Evolutionary conservation across 345 rosid species (phyloP).

Genomic region (Excoecaria agallocha): DNA sequence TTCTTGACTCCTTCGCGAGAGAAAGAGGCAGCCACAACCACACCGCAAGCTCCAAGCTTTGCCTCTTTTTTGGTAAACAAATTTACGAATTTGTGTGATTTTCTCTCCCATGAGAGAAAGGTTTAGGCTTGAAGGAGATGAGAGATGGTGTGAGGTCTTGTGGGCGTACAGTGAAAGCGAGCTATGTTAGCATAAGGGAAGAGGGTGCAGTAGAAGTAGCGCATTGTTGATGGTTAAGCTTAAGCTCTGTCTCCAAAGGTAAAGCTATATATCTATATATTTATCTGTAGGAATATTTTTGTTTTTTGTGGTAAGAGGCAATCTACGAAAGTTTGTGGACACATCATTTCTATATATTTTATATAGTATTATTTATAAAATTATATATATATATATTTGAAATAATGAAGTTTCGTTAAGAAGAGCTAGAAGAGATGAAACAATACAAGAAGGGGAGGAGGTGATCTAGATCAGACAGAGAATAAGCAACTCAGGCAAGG

Average conservation of each 20-base stretch:
- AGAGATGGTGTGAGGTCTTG: conserved; percentile 51
- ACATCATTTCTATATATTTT: background rate
- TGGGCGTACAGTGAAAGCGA: conserved; percentile 42
- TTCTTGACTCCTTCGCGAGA: too few relatives aligned
- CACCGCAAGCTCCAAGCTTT: conserved; percentile 25
- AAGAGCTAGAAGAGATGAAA: too few relatives aligned
- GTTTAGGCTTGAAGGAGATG: conserved; percentile 52
- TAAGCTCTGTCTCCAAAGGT: background rate
- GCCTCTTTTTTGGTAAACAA: conserved; percentile 15
- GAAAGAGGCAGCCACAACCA: conserved; percentile 41
- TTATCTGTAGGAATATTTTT: background rate
- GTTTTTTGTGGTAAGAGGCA: background rate
- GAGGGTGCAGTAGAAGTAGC: conserved; percentile 53
- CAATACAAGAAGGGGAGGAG: too few relatives aligned
- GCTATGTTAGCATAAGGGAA: conserved; percentile 50
- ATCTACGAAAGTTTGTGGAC: background rate
- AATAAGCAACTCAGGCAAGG: too few relatives aligned
- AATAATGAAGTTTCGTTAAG: too few relatives aligned
- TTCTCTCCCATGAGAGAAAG: conserved; percentile 33
- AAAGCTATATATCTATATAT: background rate
- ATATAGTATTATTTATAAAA: too few relatives aligned
- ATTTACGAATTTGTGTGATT: conserved; percentile 20
- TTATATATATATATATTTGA: too few relatives aligned
- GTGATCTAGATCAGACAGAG: too few relatives aligned
- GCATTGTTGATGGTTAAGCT: conserved; percentile 36